Evolutionary conservation across 805 yeast species (phyloP), one percentile per base, ranked within the genome.

Genomic region (Pichia membranifaciens): DNA sequence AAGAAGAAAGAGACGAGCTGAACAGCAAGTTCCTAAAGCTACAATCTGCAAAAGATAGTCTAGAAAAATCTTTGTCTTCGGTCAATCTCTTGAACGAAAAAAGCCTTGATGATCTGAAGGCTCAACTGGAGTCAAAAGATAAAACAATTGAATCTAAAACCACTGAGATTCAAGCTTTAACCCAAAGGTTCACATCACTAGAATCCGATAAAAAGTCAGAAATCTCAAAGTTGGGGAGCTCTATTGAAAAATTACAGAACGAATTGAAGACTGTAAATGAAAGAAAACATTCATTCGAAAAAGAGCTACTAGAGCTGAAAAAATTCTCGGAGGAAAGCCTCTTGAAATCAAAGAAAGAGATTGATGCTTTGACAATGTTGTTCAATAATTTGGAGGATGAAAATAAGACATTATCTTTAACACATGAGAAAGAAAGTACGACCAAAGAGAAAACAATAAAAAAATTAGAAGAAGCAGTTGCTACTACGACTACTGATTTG

Each of bases 401-500:
- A 15, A 45, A 39, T 18, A 16, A 4, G 3, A 4, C 13, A 10
- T 18, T 41, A 13, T 13, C 23, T 35, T 4, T 2, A 17, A 4
- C 22, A 5, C 15, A 34, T 10, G 25, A 40, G 12, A 38, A 28
- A 10, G 47, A 44, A 31, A 17, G 7, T 10, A 4, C 21, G 4
- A 18, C 51, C 42, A 55, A 52, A 32, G 52, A 62, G 41, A 49
- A 53, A 46, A 58, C 48, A 29, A 53, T 65, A 5, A 22, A 50
- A 4, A 31, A 48, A 28, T 38, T 66, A 21, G 58, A 60, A 41
- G 44, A 45, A 10, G 44, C 42, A 36, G 22, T 61, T 3, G 41
- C 48, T 12, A 17, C 52, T 54, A 89, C 95, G 0, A 74, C 87
- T 28, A 70, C 80, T 41, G 71, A 83, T 10, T 70, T 88, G 48